These are phyloP conservation scores for Aspergillus persii DNA, from an alignment of 2,329 filamentous ascomycete genomes.

Conservation along the genomic window DNA sequence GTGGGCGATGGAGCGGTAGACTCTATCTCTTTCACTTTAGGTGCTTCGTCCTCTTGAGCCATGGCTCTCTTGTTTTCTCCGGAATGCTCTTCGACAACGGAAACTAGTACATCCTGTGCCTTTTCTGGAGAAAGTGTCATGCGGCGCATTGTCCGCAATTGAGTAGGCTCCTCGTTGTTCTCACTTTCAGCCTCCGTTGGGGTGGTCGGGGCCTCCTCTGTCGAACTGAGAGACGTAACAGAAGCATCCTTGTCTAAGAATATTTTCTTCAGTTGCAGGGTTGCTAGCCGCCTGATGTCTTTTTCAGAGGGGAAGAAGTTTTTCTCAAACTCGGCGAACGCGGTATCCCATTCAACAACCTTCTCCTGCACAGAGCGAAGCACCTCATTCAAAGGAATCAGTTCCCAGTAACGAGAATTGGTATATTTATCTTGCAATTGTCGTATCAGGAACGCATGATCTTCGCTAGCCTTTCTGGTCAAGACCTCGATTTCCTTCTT, in stretches of 20 bases:
- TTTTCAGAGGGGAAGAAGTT: conserved; percentile 94
- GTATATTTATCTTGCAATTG: conserved; percentile 89
- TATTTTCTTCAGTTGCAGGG: conserved; percentile 89
- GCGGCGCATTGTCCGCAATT: conserved; percentile 35
- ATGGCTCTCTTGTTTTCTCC: conserved; percentile 33
- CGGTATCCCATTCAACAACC: conserved; percentile 87
- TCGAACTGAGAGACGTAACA: conserved; percentile 68
- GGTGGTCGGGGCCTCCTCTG: conserved; percentile 61
- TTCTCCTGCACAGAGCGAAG: conserved; percentile 89
- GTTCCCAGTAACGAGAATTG: conserved; percentile 92
- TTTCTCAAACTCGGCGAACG: conserved; percentile 85
- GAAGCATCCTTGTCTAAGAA: conserved; percentile 85
- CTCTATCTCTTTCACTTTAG: conserved; percentile 20
- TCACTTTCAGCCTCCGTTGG: conserved; percentile 36
- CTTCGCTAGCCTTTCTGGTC: conserved; percentile 75
- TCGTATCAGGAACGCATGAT: conserved; percentile 69
- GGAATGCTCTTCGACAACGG: conserved; percentile 64
- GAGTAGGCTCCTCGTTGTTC: conserved; percentile 27
- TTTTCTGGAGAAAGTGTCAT: conserved; percentile 59
- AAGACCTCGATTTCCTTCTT: conserved; percentile 76
- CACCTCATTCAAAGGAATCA: conserved; percentile 87
- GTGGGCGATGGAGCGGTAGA: conserved; percentile 20
- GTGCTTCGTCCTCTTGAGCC: conserved; percentile 9
- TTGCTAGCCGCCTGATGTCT: conserved; percentile 87
- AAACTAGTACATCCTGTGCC: conserved; percentile 61